Conservation (phyloP, 2,329 filamentous ascomycete genomes). For the Botrytis fragariae region DNA sequence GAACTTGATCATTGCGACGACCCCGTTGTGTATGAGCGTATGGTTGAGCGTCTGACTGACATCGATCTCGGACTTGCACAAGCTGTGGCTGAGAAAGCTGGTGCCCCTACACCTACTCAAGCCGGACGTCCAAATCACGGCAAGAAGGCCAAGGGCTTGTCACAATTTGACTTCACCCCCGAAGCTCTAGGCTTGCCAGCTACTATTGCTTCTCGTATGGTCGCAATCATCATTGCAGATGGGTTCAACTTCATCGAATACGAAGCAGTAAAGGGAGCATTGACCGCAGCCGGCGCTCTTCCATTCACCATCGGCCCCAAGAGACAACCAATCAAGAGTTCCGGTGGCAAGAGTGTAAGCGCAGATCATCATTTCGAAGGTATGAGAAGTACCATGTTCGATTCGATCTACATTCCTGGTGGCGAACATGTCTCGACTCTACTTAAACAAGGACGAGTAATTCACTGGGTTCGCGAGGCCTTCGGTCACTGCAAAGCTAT, state of each 20-base stretch:
- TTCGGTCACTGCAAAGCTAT: conserved; percentile 82
- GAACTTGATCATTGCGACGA: conserved; percentile 83
- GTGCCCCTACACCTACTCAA: conserved; percentile 57
- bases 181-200: conserved; percentile 46
- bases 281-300: conserved; percentile 61
- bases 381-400: conserved; percentile 77
- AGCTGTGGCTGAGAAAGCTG: conserved; percentile 67
- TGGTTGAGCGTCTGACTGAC: conserved; percentile 65
- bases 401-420: conserved; percentile 74
- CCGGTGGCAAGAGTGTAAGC: conserved; percentile 49
- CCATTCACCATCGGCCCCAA: conserved; percentile 71
- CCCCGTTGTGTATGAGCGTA: conserved; percentile 68
- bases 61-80: conserved; percentile 71
- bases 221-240: conserved; percentile 75
- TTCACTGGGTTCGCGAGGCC: conserved; percentile 76
- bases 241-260: conserved; percentile 70
- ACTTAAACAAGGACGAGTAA: conserved; percentile 65
- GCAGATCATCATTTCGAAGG: conserved; percentile 80
- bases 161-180: conserved; percentile 66
- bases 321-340: conserved; percentile 56
- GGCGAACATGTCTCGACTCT: conserved; percentile 63
- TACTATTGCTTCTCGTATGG: conserved; percentile 67
- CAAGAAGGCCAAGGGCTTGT: conserved; percentile 63
- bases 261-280: conserved; percentile 60
- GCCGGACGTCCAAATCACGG: conserved; percentile 59